Evolutionary conservation across 768 basidiomycete species (phyloP), one percentile per base, ranked within the genome.

Genomic region (Kwoniella shandongensis): DNA sequence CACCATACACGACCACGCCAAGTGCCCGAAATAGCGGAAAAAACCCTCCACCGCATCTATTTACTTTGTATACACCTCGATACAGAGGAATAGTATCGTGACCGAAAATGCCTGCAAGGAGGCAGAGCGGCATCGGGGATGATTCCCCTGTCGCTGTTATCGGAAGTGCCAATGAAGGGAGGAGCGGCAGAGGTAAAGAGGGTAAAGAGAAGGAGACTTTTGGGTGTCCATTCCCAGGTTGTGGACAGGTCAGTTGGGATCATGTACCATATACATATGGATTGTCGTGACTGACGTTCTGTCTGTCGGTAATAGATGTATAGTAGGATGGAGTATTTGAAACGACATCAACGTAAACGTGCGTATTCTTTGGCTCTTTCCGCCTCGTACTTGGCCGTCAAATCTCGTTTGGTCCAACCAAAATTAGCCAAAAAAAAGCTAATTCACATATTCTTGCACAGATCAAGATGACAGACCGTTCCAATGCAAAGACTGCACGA

Each of bases 301-400:
- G n/a, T n/a, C n/a, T n/a, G n/a, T n/a, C n/a, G n/a, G 20, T 41
- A 8, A 41, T 49, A 73, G 66, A 56, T 61, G 2, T 78, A 78
- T 53, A 74, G 73, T 61, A 67, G 78, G 29, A 70, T 77, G 61
- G 78, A 78, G 54, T 78, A 77, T 61, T 60, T 78, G 59, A 70
- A 72, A 44, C 62, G 78, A 40, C 78, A 78, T 61, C 75, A 78
- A 53, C 51, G 78, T 35, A 77, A 78, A 66, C 72, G 77, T 78
- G 55, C 51, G 77, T 66, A 26, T 26, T 23, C 23, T n/a, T n/a
- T 25, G 42, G 6, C 40, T 18, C n/a, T 6, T 8, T 42, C n/a
- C 40, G n/a, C n/a, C 40, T 7, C 22, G 40, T 20, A 8, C 44
- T 11, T 26, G 5, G 20, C n/a, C n/a, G n/a, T n/a, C n/a, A n/a